Evolutionary conservation across 257 asterid genomes (phyloP).

Genomic region (Nicotiana otophora): DNA sequence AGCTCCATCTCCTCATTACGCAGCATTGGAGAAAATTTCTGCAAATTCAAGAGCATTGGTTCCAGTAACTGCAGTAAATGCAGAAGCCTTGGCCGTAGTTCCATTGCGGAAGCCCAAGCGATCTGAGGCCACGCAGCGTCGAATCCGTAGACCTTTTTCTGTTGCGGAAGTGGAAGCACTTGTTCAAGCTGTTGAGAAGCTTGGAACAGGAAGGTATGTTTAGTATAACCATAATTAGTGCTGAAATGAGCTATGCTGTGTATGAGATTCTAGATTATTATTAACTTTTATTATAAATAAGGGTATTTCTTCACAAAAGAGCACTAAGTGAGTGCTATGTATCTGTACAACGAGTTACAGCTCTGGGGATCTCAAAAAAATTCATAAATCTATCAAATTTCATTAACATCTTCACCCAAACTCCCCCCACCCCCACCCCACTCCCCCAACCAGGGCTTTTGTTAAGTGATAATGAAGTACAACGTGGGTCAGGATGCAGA

Average conservation of each 20-base stretch:
- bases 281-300: neutral
- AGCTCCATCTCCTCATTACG: constrained; percentile 59
- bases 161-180: constrained; percentile 94
- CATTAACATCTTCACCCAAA: neutral
- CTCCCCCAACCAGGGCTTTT: neutral
- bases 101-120: constrained; percentile 78
- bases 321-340: neutral
- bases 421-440: neutral
- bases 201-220: constrained; percentile 89
- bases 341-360: neutral
- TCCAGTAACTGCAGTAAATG: constrained; percentile 41
- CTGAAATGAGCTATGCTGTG: neutral
- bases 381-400: neutral
- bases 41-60: constrained; percentile 66
- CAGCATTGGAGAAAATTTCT: constrained; percentile 41
- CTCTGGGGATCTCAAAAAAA: neutral
- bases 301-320: neutral
- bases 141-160: constrained; percentile 91
- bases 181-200: constrained; percentile 97
- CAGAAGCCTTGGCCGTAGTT: constrained; percentile 48
- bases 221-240: neutral
- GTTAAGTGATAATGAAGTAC: neutral
- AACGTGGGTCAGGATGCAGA: neutral
- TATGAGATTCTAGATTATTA: neutral
- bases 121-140: constrained; percentile 76